Percentiles rank a stretch among this genome's conserved stretches.
Evolutionary conservation across 176 grass and related monocot genomes (phyloP).

Genomic region (Puya raimondii): DNA sequence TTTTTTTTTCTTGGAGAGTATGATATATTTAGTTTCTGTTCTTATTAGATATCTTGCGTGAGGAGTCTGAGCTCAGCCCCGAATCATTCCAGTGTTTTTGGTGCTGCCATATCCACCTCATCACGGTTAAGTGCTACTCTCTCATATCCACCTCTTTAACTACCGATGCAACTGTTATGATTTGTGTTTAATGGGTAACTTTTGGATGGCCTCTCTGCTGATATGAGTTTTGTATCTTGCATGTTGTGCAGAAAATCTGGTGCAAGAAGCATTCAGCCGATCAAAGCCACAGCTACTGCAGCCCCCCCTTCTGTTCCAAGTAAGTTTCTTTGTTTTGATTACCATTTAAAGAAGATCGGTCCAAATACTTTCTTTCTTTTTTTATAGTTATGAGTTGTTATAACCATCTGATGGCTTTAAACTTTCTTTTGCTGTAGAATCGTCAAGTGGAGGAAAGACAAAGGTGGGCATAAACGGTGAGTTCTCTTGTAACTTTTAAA

Average conservation of each 20-base stretch:
- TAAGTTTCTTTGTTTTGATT: conserved; percentile 23
- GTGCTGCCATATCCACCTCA: conserved; percentile 22
- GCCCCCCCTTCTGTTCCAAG: conserved; percentile 33
- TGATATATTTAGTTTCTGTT: conserved; percentile 3
- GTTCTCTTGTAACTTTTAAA: conserved; percentile 11
- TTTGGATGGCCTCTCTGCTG: neutral
- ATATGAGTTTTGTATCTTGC: neutral
- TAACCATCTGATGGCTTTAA: neutral
- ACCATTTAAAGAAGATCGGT: neutral
- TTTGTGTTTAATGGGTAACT: neutral
- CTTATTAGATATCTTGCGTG: conserved; percentile 17
- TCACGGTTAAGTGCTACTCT: conserved; percentile 30
- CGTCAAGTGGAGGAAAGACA: conserved; percentile 56
- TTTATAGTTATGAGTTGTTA: neutral
- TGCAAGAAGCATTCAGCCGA: conserved; percentile 47
- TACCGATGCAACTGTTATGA: neutral
- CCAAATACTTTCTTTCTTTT: neutral
- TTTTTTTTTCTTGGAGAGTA: neutral
- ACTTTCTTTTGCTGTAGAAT: conserved; percentile 33
- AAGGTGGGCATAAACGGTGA: conserved; percentile 92
- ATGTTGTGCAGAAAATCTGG: conserved; percentile 22
- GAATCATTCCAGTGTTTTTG: conserved; percentile 19
- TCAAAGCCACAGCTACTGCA: conserved; percentile 60
- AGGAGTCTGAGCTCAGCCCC: conserved; percentile 11
- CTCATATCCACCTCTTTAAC: neutral